Evolutionary conservation across 2,329 filamentous ascomycete species (phyloP), one percentile per base, ranked within the genome.

Genomic region (Ceratocystis huliohia): DNA sequence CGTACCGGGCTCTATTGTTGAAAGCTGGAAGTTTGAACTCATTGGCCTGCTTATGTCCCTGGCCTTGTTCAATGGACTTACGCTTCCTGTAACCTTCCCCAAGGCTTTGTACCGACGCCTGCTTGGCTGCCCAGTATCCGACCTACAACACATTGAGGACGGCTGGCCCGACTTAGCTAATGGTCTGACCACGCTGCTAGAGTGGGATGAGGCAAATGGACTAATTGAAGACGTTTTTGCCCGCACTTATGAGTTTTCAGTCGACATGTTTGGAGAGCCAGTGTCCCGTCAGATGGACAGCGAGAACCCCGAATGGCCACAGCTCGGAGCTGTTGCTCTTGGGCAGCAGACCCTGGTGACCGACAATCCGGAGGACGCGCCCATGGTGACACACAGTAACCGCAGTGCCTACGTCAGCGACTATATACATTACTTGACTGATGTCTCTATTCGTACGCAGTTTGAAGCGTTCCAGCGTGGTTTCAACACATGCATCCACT

Each of bases 1-100:
- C 71, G 84, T 88, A 61, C 89, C 93, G 0, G 85, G 86, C 5
- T 90, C 91, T 4, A 76, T 90, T 6, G 91, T 95, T 69, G 89
- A 91, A 1, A 79, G 89, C 5, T 94, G 93, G 84, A 94, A 94
- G 73, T 97, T 89, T 71, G 91, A 97, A 74, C 82, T 97, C 22
- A 80, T 96, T 41, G 94, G 94, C 0, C 76, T 96, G 10, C 77
- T 97, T n/a, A 81, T 96, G 69, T 95, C 89, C 0, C 80, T 99
- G 20, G 94, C 94, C 4, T 78, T 97, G 3, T 96, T 94, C 76
- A 99, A 99, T 70, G 93, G 93, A 1, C 80, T 97, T 28, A 96
- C 92, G 0, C 79, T 99, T 0, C 94, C 94, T 0, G 82, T 97
- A 53, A 96, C 88, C 1, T 94, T 99, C 68, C 94, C 94, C 0